Base-by-base conservation (phyloP, 2,329 filamentous ascomycete genomes). In the Cladophialophora immunda region DNA sequence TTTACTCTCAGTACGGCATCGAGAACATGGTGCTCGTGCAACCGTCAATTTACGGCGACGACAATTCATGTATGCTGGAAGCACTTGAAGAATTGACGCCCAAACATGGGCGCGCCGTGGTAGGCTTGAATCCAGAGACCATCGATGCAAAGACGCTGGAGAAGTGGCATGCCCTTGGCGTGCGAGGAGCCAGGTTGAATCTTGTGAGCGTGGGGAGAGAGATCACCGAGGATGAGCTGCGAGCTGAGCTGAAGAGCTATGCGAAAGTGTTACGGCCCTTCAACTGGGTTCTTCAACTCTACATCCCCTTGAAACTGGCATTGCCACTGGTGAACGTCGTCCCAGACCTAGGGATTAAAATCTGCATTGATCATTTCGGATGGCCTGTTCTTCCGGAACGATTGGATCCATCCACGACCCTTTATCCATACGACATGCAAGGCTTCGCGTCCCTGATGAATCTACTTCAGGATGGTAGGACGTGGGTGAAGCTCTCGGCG, bases 331-430 rank as follows among this genome's bases (percentile, higher is more conserved):
- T 86, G 68, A 72, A 75, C 4, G 78, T 87, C 36, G 76, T 87
- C 1, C 81, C 84, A 0, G 71, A 74, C 0, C 79, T 89, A 1
- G 65, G 66, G 6, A 64, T 67, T n/a, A 68, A 59, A 22, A 80
- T 88, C 19, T 87, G 85, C 68, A 81, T 90, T 72, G 87, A 88
- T 72, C 87, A 90, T 72, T 85, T 89, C 67, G 87, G 85, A 6
- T 79, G 81, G 11, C 85, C 85, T 0, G 75, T 75, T 1, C 71
- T 87, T 4, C 69, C 70, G 2, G 66, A 68, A 59, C 55, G 56
- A 3, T 59, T 45, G 22, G 69, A 73, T 11, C 64, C 68, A n/a
- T 57, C 67, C 32, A 11, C 47, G 13, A 22, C 71, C 22, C 73
- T 78, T 56, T 74, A 81, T 73, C 82, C 80, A 5, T 86, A 84